Base-by-base conservation (phyloP, 805 yeast genomes). In the Citeromyces matritensis region DNA sequence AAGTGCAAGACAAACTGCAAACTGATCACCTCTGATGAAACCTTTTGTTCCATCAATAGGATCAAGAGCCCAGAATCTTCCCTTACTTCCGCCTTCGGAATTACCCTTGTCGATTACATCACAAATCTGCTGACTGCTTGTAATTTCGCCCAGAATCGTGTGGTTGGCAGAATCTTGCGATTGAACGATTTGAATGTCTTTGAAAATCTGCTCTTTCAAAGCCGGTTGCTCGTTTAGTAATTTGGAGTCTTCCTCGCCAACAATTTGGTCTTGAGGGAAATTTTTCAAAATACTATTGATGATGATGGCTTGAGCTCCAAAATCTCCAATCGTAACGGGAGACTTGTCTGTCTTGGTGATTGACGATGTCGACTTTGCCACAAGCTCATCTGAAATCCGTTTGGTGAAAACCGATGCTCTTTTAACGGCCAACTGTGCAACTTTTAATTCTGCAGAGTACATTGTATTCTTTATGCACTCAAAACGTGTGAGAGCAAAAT, bases 11-110 rank as follows among this genome's bases (percentile, higher is more conserved):
- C 99, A 91, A 1, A 91, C 94, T 2, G 98, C 96, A 53, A 84
- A 91, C 49, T 91, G 99, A 40, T 86, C 96, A 30, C 95, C 94
- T 47, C 99, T 66, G 33, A 91, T 58, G 49, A 91, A 91, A 0
- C 99, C 99, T 51, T 77, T 91, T 13, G 99, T 91, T 6, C 99
- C 99, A 48, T 91, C 99, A 38, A 91, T 86, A 26, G 99, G 99
- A 48, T 91, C 99, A 45, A 91, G 58, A 1, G 96, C 94, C 99
- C 99, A 91, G 49, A 83, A 73, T 38, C 98, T 63, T 15, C 94
- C 94, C 24, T 53, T 59, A 23, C 56, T 42, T 4, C 96, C 94
- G 33, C 96, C 97, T 38, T 63, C 51, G 26, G 80, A 81, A 45
- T 69, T 65, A 30, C 98, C 98, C 37, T 63, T 55, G 48, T 85